Conservation (phyloP, 768 basidiomycete genomes). For the Glaciozyma antarctica region DNA sequence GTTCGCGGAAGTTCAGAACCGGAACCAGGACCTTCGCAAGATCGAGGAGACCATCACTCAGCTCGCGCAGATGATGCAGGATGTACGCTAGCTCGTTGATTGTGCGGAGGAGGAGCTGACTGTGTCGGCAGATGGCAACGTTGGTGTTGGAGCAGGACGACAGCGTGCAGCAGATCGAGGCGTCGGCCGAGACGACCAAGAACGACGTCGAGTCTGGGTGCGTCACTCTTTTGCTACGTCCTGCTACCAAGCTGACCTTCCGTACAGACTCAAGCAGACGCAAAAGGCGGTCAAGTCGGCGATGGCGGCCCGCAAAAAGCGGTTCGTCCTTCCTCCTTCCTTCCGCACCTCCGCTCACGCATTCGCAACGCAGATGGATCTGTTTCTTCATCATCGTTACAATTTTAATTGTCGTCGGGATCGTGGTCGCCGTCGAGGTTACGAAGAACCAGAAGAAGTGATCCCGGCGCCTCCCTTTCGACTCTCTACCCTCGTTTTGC, state of each 20-base stretch:
- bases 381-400: constrained; percentile 16
- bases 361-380: constrained; percentile 7
- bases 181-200: constrained; percentile 54
- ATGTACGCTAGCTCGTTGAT: constrained; percentile 45
- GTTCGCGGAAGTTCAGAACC: constrained; percentile 76
- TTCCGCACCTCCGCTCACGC: constrained; percentile 37
- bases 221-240: neutral
- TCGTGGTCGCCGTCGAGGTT: constrained; percentile 15
- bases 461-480: too few relatives aligned
- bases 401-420: constrained; percentile 11
- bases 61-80: constrained; percentile 75
- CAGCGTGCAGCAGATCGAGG: constrained; percentile 55
- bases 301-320: constrained; percentile 79
- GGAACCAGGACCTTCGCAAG: constrained; percentile 72
- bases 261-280: constrained; percentile 62
- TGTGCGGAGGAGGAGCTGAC: too few relatives aligned
- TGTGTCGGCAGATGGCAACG: constrained; percentile 46
- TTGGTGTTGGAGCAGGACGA: constrained; percentile 50
- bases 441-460: neutral
- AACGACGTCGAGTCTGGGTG: constrained; percentile 49
- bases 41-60: constrained; percentile 84
- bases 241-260: neutral
- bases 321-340: constrained; percentile 87
- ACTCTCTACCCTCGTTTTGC: too few relatives aligned
- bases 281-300: constrained; percentile 79